Percentiles rank a stretch among this genome's conserved stretches.
Conservation (phyloP, 1,284 basidiomycete genomes). For the Leucoagaricus sp. region DNA sequence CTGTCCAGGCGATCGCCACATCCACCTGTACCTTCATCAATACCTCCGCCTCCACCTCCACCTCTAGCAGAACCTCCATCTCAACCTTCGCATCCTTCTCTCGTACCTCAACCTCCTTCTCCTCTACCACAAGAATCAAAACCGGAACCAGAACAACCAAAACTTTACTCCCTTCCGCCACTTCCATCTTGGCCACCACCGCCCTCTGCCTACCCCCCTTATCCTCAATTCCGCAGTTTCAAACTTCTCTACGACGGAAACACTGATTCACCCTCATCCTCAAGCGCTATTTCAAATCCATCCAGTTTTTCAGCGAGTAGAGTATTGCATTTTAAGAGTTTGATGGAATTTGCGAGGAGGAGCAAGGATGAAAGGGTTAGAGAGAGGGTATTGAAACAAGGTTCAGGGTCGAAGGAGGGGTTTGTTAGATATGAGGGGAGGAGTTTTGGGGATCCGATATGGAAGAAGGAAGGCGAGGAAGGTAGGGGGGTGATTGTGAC, state of each 20-base stretch:
- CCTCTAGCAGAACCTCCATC: slow-evolving; percentile 12
- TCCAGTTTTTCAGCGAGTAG: neutral
- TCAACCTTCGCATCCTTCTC: slow-evolving; percentile 20
- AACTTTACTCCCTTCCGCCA: neutral
- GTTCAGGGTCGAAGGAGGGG: slow-evolving; percentile 51
- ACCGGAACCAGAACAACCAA: neutral
- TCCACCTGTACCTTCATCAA: slow-evolving; percentile 23
- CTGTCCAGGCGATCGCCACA: no score
- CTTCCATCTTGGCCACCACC: neutral
- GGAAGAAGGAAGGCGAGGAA: no score
- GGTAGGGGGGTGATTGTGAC: slow-evolving; percentile 8
- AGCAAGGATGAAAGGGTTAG: neutral
- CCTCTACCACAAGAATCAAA: slow-evolving; percentile 9
- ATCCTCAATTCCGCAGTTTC: slow-evolving; percentile 40
- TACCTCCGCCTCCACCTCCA: slow-evolving; percentile 21
- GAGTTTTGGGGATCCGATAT: slow-evolving; percentile 37
- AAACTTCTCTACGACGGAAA: slow-evolving; percentile 66
- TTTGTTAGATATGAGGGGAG: slow-evolving; percentile 60
- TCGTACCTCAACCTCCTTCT: slow-evolving; percentile 20
- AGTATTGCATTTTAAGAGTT: slow-evolving; percentile 11
- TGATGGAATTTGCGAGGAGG: slow-evolving; percentile 55
- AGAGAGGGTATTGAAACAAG: slow-evolving; percentile 37
- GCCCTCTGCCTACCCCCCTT: neutral
- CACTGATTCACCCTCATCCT: slow-evolving; percentile 28
- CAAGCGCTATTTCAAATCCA: slow-evolving; percentile 18